Percentiles rank a stretch among this genome's conserved stretches.
These are phyloP conservation scores for Beauveria scarabaeidicola DNA, from an alignment of 2,329 filamentous ascomycete genomes.

Conservation along the genomic window DNA sequence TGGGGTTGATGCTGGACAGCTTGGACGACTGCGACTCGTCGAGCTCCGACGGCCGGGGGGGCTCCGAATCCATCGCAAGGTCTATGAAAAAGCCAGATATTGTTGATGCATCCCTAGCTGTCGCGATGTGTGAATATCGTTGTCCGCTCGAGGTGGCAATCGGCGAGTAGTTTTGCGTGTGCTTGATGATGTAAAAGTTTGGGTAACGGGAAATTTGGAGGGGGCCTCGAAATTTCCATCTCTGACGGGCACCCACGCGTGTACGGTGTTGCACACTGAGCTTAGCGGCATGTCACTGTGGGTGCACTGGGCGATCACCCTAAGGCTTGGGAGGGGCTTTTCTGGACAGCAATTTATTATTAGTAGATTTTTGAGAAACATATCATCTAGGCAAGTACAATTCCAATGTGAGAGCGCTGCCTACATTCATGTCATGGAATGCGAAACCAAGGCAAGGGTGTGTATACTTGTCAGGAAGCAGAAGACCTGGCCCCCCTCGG, in stretches of 20 bases:
- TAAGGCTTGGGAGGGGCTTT: background rate
- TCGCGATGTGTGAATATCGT: background rate
- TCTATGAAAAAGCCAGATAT: background rate
- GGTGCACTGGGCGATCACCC: background rate
- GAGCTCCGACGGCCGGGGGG: slow-evolving; percentile 21
- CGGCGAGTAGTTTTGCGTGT: background rate
- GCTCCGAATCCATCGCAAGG: slow-evolving; percentile 21
- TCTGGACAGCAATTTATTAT: too few species aligned
- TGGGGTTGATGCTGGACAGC: slow-evolving; percentile 15
- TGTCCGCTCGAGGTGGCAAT: background rate
- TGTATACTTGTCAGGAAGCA: too few species aligned
- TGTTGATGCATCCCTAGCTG: slow-evolving; percentile 2
- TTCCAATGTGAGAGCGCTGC: too few species aligned
- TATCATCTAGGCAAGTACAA: too few species aligned
- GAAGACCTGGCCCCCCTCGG: too few species aligned
- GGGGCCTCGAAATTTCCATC: slow-evolving; percentile 9
- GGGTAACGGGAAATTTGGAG: slow-evolving; percentile 7
- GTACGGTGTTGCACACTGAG: background rate
- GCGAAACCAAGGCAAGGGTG: too few species aligned
- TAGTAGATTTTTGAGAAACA: too few species aligned
- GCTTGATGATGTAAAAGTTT: slow-evolving; percentile 5
- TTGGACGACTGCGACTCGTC: slow-evolving; percentile 26
- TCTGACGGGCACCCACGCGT: background rate
- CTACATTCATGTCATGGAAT: too few species aligned
- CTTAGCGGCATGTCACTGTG: slow-evolving; percentile 4